Conservation (phyloP, 345 rosid genomes). For the Eucalyptus regnans region DNA sequence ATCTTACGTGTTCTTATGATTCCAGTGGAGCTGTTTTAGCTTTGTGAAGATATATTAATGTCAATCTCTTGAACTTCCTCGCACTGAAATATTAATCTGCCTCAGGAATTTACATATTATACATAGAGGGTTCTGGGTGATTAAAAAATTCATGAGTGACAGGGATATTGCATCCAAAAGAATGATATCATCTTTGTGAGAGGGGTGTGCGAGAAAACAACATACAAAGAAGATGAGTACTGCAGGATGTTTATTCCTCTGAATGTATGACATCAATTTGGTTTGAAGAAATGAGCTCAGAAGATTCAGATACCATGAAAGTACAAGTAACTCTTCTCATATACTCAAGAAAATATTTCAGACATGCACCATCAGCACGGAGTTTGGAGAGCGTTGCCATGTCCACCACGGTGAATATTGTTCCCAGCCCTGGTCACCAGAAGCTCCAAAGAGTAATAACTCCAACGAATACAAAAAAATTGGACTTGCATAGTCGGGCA, state of each 20-base stretch:
- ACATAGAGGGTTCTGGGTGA: no score
- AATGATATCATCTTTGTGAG: no score
- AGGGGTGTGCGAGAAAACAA: no score
- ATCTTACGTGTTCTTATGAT: not conserved
- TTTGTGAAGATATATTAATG: not conserved
- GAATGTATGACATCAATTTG: not conserved
- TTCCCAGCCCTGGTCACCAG: no score
- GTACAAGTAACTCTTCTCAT: no score
- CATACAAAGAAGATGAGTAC: no score
- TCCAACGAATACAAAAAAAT: not conserved
- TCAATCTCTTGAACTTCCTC: not conserved
- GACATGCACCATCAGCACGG: not conserved
- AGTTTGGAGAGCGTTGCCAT: not conserved
- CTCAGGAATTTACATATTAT: not conserved
- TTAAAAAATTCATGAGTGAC: no score
- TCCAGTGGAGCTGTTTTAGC: not conserved
- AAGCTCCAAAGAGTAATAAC: not conserved
- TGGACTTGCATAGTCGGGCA: not conserved
- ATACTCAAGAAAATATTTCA: no score
- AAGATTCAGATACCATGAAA: not conserved
- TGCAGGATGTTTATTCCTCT: no score
- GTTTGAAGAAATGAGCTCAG: not conserved
- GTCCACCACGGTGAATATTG: not conserved
- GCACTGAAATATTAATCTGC: not conserved
- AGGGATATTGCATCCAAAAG: no score